A percentile compares a stretch with the other conserved stretches of the same genome.
phyloP scores from a whole-genome alignment of 306 rosid genomes.

The Sechiopsis laciniata region DNA sequence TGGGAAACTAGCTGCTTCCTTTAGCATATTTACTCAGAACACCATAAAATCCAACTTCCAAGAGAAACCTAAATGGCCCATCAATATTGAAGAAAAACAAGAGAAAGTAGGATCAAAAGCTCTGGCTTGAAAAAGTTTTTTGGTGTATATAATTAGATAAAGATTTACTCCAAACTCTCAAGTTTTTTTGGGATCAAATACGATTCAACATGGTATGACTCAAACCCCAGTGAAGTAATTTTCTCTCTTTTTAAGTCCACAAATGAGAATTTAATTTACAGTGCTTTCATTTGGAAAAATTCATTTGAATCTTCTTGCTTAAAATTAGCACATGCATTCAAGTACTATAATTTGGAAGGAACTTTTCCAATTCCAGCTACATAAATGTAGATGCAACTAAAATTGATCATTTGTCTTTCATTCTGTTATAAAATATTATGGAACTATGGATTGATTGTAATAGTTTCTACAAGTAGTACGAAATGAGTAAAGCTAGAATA shows the following conservation, averaged over 20 bases:
- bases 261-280: no score
- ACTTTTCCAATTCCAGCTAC: background rate
- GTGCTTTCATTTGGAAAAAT: background rate
- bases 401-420: background rate
- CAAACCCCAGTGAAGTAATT: no score
- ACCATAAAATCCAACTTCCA: no score
- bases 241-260: no score
- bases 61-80: background rate
- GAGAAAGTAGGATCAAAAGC: background rate
- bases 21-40: background rate
- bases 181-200: no score
- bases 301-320: background rate
- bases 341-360: background rate
- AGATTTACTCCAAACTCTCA: no score
- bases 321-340: background rate
- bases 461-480: background rate
- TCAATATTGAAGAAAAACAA: background rate
- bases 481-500: background rate
- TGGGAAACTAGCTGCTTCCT: background rate
- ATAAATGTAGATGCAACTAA: background rate
- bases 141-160: no score
- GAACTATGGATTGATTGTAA: background rate
- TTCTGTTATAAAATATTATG: background rate
- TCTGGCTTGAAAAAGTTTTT: background rate
- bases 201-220: no score